Percentiles rank a stretch among this genome's conserved stretches.
Conservation (phyloP, 805 yeast species). For the Candida khao-thaluensis region DNA sequence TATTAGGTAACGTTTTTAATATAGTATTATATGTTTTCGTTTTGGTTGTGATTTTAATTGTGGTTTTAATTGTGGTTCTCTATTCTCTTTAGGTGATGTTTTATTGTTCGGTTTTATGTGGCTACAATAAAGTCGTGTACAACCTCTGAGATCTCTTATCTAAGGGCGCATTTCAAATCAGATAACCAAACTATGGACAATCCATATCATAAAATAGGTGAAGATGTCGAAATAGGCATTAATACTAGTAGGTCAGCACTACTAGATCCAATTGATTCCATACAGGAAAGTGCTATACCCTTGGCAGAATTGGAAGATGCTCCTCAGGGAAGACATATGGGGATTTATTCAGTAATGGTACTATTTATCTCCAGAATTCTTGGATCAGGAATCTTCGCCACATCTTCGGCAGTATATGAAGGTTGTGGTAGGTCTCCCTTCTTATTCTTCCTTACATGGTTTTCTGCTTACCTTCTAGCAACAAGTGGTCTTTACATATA, state of each 20-base stretch:
- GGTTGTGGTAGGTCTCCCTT: constrained; percentile 68
- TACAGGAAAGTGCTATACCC: constrained; percentile 1
- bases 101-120: too few species aligned
- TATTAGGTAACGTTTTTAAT: not conserved
- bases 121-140: not conserved
- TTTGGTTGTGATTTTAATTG: too few species aligned
- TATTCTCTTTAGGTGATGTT: too few species aligned
- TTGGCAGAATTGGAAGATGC: constrained; percentile 45
- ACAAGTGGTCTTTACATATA: constrained; percentile 67
- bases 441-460: constrained; percentile 63
- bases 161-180: not conserved
- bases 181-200: not conserved
- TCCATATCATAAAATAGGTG: not conserved
- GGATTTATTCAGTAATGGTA: constrained; percentile 62
- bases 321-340: constrained; percentile 77
- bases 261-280: constrained; percentile 8
- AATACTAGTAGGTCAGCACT: constrained; percentile 11
- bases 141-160: constrained; percentile 2
- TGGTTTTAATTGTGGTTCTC: too few species aligned
- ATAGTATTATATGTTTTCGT: not conserved
- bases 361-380: constrained; percentile 66
- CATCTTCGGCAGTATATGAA: constrained; percentile 62
- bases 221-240: not conserved
- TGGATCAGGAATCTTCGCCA: constrained; percentile 78
- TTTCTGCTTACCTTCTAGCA: constrained; percentile 57